Base-by-base conservation (phyloP, 331 rosid species). In the Quercus tomentella region DNA sequence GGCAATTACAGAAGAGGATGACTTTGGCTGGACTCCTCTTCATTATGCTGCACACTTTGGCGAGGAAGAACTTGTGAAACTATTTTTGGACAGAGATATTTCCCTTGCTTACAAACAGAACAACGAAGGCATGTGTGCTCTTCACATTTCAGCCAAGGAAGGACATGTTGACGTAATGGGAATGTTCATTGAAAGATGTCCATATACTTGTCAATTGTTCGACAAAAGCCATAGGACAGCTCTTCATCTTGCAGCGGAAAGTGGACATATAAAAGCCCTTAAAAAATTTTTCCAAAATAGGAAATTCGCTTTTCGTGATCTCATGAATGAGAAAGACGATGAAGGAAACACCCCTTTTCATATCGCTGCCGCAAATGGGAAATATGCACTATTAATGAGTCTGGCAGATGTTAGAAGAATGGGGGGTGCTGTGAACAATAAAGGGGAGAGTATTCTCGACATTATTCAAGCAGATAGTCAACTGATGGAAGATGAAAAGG, bases 311-410 rank as follows among this genome's bases (percentile, higher is more conserved):
- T 62, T 61, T 43, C 11, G 23, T 17, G 58, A 45, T 26, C 37
- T 43, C 23, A 41, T 76, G 5, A 76, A 76, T 26, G 60, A 43
- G 58, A 2, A 61, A 76, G 79, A 76, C 58, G 18, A 15, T 3
- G 45, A 76, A 43, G 79, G 79, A 76, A 76, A 62, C 20, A 76
- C 61, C 2, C 28, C 45, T 17, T 43, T 76, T 22, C 79, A 76
- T 62, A 25, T 76, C 18, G 79, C 79, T 62, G 61, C 72, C 20
- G 2, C 17, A 10, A 12, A 26, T 17, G 28, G n/a, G 1, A 0
- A 3, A 4, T 2, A n/a, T 62, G 26, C 2, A 25, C 45, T 76
- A 11, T 56, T 76, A 14, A 37, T 37, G n/a, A 70, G 15, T 54
- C 74, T 70, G 18, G 56, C 55, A 37, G 41, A n/a, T 20, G 56